These are phyloP conservation scores for Amyloporia xantha DNA, from an alignment of 768 basidiomycete species.

Conservation along the genomic window DNA sequence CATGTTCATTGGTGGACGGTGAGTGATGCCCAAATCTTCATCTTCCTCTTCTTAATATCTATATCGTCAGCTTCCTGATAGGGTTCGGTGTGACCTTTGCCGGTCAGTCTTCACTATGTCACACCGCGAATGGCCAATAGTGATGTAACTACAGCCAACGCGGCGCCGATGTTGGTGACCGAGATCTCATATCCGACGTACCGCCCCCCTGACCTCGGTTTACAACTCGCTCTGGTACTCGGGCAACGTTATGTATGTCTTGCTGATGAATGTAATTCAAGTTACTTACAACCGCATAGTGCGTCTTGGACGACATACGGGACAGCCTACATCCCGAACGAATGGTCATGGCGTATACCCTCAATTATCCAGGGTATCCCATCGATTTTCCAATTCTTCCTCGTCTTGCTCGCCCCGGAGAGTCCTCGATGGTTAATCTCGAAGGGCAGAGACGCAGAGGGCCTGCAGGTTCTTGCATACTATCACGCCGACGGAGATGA, in stretches of 20 bases:
- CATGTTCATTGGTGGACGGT: conserved; percentile 41
- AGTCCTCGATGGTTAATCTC: conserved; percentile 59
- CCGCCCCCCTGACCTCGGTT: conserved; percentile 36
- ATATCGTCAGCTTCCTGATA: conserved; percentile 32
- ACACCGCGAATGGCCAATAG: no score
- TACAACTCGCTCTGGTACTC: conserved; percentile 41
- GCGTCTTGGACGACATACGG: conserved; percentile 29
- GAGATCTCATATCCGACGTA: conserved; percentile 47
- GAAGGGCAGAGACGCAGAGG: conserved; percentile 32
- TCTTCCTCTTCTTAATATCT: no score
- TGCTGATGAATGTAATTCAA: neutral
- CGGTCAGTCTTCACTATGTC: neutral
- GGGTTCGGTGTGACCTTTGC: conserved; percentile 40
- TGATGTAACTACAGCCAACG: conserved; percentile 27
- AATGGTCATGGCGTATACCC: conserved; percentile 58
- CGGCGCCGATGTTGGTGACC: conserved; percentile 44
- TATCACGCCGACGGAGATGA: conserved; percentile 35
- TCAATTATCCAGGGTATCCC: conserved; percentile 54
- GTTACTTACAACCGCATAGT: neutral
- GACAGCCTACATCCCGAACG: conserved; percentile 32
- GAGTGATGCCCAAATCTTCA: neutral
- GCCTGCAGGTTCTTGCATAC: conserved; percentile 31
- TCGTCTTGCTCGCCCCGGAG: conserved; percentile 56
- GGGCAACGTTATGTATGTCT: conserved; percentile 29
- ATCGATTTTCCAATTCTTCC: conserved; percentile 43